Conservation (phyloP, 2,329 filamentous ascomycete species). For the Cercospora sp. region DNA sequence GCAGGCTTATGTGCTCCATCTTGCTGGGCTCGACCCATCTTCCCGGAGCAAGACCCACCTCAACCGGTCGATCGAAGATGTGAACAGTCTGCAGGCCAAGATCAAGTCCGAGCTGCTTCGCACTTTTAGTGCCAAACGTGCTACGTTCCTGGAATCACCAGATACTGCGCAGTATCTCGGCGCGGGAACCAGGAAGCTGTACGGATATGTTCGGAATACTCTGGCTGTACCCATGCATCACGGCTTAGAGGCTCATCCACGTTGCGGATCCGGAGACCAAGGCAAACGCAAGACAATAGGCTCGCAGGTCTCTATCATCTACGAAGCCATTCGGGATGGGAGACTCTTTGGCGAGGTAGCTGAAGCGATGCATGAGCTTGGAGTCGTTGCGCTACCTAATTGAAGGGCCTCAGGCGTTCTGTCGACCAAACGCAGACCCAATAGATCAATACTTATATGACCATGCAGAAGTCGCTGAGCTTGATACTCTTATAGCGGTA, state of each 20-base stretch:
- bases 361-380: neutral
- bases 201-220: neutral
- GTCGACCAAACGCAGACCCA: neutral
- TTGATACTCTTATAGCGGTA: neutral
- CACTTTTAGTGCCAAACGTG: neutral
- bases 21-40: neutral
- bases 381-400: neutral
- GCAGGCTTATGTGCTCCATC: neutral
- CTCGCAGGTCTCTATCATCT: slow-evolving; percentile 5
- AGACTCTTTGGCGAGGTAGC: neutral
- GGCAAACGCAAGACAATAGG: neutral
- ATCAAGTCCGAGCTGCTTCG: neutral
- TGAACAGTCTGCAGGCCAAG: neutral
- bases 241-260: slow-evolving; percentile 5
- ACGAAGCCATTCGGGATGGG: slow-evolving; percentile 4
- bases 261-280: neutral
- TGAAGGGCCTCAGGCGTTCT: neutral
- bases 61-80: neutral
- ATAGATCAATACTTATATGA: neutral
- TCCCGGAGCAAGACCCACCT: neutral
- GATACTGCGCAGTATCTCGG: neutral
- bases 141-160: neutral
- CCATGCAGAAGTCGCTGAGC: neutral
- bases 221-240: neutral
- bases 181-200: neutral